Evolutionary conservation across 2,329 filamentous ascomycete species (phyloP), one percentile per base, ranked within the genome.

Genomic region (Claviceps capensis): DNA sequence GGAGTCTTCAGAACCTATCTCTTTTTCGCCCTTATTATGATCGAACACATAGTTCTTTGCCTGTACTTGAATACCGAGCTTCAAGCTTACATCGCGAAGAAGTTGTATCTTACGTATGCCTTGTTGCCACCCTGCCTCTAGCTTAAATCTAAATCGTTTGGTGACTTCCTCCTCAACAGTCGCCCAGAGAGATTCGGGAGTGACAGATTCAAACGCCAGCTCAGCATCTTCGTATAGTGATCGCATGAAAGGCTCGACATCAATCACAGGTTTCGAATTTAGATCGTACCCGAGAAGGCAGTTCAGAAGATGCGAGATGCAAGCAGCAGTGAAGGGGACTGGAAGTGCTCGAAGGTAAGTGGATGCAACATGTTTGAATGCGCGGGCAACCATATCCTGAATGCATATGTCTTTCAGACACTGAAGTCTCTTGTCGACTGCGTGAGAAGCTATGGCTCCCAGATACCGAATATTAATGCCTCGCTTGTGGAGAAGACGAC

Each of bases 401-500:
- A 88, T 69, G 55, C 85, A 79, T 40, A 98, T 79, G 52, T 82
- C 79, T 57, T 80, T 82, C 60, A 98, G 75, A 55, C 89, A 89
- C 59, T 83, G 74, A 23, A 97, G 76, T 55, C 88, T 83, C 51
- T 80, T 76, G 52, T 84, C 84, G 58, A 79, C 78, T 59, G 85
- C 81, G 49, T 86, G 75, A 53, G 79, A 74, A 13, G 88, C 85
- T 56, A 98, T 70, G 67, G 83, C 85, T 58, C 93, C 93, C n/a
- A 97, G 77, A 67, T 98, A 98, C 62, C 94, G 82, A 56, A 97
- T 79, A 72, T 98, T 98, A 73, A 98, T 90, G 70, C 93, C 93
- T 43, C 91, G 87, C 76, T 95, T 95, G 74, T 98, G 93, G 63
- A 98, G 76, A 49, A 96, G 79, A 58, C 83, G 82, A 61, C 85